Conservation (phyloP, 192 early-diverging fungal genomes). For the Coemansia sp. region DNA sequence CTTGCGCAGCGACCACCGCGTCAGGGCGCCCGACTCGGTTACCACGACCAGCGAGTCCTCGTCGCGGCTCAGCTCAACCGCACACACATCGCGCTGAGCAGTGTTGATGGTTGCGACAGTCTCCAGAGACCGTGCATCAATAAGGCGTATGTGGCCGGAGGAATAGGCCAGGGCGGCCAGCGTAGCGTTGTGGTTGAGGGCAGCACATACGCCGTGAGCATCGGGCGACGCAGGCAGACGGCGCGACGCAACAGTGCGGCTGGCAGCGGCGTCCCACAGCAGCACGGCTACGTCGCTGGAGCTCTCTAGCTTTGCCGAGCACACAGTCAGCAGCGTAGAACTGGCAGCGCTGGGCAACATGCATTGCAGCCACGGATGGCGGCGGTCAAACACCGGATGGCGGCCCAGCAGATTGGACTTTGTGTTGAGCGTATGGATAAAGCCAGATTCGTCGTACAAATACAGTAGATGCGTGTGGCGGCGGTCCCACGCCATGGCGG, state of each 20-base stretch:
- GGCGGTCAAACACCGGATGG: constrained; percentile 23
- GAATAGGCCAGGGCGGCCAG: constrained; percentile 39
- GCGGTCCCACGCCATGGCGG: constrained; percentile 50
- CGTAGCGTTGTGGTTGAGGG: constrained; percentile 51
- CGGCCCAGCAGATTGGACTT: constrained; percentile 47
- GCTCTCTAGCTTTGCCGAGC: constrained; percentile 45
- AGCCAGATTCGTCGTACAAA: constrained; percentile 45
- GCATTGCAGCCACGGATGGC: constrained; percentile 44
- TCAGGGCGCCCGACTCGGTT: constrained; percentile 44
- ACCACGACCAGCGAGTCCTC: constrained; percentile 45
- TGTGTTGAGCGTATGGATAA: constrained; percentile 46
- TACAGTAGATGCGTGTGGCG: constrained; percentile 49
- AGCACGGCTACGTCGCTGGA: constrained; percentile 33
- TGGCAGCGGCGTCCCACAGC: constrained; percentile 48
- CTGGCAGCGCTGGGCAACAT: constrained; percentile 37
- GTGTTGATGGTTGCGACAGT: constrained; percentile 37
- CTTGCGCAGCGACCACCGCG: constrained; percentile 54
- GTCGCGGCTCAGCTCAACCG: constrained; percentile 35
- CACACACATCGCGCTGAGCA: constrained; percentile 28
- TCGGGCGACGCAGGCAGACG: constrained; percentile 19
- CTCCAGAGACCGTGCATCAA: constrained; percentile 45
- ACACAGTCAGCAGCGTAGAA: constrained; percentile 39
- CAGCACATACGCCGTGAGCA: constrained; percentile 42
- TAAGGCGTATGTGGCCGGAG: constrained; percentile 32
- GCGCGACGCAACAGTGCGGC: constrained; percentile 20